phyloP scores from a whole-genome alignment of 352 stramenopile genomes.

The Phytophthora macrochlamydospora region DNA sequence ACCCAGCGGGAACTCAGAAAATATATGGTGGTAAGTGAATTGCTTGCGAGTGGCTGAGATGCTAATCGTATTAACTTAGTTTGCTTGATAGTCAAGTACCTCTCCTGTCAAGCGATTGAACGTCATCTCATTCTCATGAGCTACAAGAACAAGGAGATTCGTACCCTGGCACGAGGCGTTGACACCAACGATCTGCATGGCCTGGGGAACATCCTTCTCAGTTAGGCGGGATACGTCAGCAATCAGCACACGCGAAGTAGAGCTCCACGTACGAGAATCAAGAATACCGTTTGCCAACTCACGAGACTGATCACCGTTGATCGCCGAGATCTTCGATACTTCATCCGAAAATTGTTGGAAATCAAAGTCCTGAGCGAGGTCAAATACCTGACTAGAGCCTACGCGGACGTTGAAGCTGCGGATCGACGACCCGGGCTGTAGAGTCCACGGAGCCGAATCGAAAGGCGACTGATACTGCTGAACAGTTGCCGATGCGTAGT shows the following conservation, averaged over 20 bases:
- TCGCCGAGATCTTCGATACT: not conserved
- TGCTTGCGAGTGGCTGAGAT: too few relatives aligned
- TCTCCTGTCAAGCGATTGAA: slow-evolving; percentile 1
- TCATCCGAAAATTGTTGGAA: not conserved
- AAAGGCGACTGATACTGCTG: slow-evolving; percentile 4
- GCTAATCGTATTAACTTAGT: not conserved
- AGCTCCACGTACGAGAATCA: slow-evolving; percentile 4
- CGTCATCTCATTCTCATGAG: not conserved
- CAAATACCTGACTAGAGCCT: slow-evolving; percentile 1
- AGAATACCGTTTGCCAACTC: slow-evolving; percentile 6
- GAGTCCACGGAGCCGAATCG: slow-evolving; percentile 3
- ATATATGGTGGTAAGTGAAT: too few relatives aligned
- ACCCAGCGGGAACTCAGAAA: too few relatives aligned
- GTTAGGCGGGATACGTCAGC: slow-evolving; percentile 6
- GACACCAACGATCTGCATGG: slow-evolving; percentile 15
- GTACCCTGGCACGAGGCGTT: slow-evolving; percentile 18
- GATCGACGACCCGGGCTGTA: slow-evolving; percentile 5
- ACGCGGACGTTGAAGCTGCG: slow-evolving; percentile 15
- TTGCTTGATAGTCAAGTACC: not conserved
- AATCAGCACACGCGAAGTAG: not conserved
- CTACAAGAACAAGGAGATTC: slow-evolving; percentile 21
- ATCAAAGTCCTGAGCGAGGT: slow-evolving; percentile 7
- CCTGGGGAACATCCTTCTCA: slow-evolving; percentile 15
- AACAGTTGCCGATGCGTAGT: not conserved
- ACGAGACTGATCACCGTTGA: slow-evolving; percentile 7